Base-by-base conservation (phyloP, 306 rosid genomes). In the Trichosanthes cucumerina region DNA sequence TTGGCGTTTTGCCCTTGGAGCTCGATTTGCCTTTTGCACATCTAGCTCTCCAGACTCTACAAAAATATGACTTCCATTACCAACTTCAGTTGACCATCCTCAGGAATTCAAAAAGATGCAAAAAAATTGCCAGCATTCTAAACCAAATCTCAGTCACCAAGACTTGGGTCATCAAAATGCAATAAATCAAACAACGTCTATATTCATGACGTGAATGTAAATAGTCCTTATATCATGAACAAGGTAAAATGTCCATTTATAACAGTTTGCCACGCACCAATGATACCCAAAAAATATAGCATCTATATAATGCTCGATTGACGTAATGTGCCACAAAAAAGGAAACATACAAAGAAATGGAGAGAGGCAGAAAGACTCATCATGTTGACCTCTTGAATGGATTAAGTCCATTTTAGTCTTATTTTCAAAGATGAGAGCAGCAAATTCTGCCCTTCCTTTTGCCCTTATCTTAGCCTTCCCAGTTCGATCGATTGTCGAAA, bases 1-100 rank as follows among this genome's bases (percentile, higher is more conserved):
- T n/a, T 84, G 82, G 13, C 77, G 83, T 50, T 80, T 83, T 0
- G 93, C 38, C 84, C 18, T 89, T 18, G 89, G 83, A 69, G 19
- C 53, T 8, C 79, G 82, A 23, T 6, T 75, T 41, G 6, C 18
- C 53, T 70, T 80, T 77, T 53, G 24, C 15, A 49, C 43, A n/a
- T 28, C 65, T 7, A 69, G 4, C 31, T 82, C 85, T 82, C 82
- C 79, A 56, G 54, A 66, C 31, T 56, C 81, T 76, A 11, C 11
- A 68, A 53, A 65, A 15, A 46, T 34, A n/a, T 36, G 23, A 73
- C 23, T 43, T 50, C 34, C 0, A 5, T 62, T 28, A 80, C 66
- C 77, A 71, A 69, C 52, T 19, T 69, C 4, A 3, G 11, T 14
- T 64, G 5, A 38, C 24, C 41, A 62, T 15, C 36, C 41, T 31